These are phyloP conservation scores for Globisporangium ultimum DNA, from an alignment of 352 stramenopile species.

Conservation along the genomic window DNA sequence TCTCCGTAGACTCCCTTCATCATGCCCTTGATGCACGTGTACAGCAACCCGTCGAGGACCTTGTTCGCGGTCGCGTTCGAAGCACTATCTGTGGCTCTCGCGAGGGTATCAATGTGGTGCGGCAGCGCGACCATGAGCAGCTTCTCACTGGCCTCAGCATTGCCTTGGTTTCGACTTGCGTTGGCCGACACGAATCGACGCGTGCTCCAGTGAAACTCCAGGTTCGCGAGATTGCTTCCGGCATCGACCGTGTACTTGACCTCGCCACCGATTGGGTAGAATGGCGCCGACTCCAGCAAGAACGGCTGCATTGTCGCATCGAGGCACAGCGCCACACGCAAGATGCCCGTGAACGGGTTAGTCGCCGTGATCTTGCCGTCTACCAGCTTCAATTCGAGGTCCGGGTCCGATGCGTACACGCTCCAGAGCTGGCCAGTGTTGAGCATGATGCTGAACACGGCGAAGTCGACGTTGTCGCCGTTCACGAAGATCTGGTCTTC, in stretches of 20 bases:
- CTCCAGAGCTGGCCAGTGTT: constrained; percentile 71
- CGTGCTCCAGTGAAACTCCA: constrained; percentile 69
- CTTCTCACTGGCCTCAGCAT: constrained; percentile 13
- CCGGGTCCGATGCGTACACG: constrained; percentile 50
- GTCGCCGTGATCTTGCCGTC: constrained; percentile 34
- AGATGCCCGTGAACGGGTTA: constrained; percentile 42
- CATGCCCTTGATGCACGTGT: constrained; percentile 70
- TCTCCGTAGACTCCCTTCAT: constrained; percentile 65
- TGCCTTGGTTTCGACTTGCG: constrained; percentile 12
- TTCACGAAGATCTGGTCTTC: constrained; percentile 37
- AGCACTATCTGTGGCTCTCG: constrained; percentile 14
- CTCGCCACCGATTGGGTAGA: constrained; percentile 55
- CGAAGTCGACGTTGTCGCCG: constrained; percentile 40
- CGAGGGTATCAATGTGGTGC: constrained; percentile 65
- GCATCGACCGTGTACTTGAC: constrained; percentile 44
- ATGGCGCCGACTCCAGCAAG: constrained; percentile 50
- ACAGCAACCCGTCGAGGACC: constrained; percentile 41
- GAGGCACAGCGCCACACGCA: constrained; percentile 49
- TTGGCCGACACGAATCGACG: constrained; percentile 32
- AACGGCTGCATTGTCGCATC: constrained; percentile 34
- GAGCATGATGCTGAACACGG: constrained; percentile 44
- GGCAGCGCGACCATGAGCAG: constrained; percentile 73
- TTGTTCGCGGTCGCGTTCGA: constrained; percentile 16
- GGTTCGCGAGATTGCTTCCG: constrained; percentile 17
- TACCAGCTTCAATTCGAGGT: constrained; percentile 29